These are phyloP conservation scores for Truncatella angustata DNA, from an alignment of 2,329 filamentous ascomycete genomes.

Conservation along the genomic window DNA sequence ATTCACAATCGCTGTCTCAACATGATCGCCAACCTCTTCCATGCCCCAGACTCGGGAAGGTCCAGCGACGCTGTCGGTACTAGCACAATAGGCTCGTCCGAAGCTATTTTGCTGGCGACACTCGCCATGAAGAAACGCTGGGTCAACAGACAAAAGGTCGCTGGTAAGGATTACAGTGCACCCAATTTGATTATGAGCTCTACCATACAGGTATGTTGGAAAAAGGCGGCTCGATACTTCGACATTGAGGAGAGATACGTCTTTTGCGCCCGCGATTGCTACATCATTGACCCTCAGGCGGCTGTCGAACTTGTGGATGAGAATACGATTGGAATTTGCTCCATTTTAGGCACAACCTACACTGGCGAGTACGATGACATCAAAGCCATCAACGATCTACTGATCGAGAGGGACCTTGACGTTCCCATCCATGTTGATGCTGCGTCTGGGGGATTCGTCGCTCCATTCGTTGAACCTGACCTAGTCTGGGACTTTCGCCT, in stretches of 20 bases:
- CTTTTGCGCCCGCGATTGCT: constrained; percentile 60
- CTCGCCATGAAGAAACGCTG: constrained; percentile 95
- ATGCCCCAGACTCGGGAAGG: constrained; percentile 61
- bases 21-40: constrained; percentile 88
- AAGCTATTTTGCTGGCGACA: constrained; percentile 80
- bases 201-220: constrained; percentile 96
- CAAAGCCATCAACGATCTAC: constrained; percentile 85
- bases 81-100: constrained; percentile 84
- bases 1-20: constrained; percentile 90
- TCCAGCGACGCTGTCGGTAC: constrained; percentile 74
- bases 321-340: constrained; percentile 85
- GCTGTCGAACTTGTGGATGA: constrained; percentile 61
- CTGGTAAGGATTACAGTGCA: constrained; percentile 73
- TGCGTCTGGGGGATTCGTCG: constrained; percentile 88
- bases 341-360: constrained; percentile 86
- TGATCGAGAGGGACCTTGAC: constrained; percentile 72
- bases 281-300: constrained; percentile 62
- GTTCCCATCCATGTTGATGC: constrained; percentile 92
- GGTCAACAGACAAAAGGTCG: constrained; percentile 81
- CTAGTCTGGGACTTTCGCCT: constrained; percentile 91
- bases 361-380: constrained; percentile 95
- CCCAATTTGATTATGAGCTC: constrained; percentile 96
- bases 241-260: constrained; percentile 88
- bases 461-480: constrained; percentile 81
- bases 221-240: constrained; percentile 86